A percentile compares a stretch with the other conserved stretches of the same genome.
Evolutionary conservation across 257 asterid genomes (phyloP).

Genomic region (Jaltomata sinuosa): DNA sequence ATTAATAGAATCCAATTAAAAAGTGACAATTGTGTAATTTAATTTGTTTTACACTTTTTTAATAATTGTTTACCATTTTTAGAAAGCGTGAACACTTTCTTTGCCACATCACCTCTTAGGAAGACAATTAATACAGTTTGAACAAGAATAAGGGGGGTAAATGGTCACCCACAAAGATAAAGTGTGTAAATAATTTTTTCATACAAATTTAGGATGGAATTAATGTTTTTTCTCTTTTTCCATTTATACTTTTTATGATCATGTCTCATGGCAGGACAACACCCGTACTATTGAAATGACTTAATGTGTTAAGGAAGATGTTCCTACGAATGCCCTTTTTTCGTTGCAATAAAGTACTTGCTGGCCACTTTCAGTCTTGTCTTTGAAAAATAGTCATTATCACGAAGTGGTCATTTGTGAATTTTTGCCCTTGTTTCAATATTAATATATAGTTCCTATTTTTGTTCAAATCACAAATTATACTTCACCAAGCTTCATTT

Average conservation of each 20-base stretch:
- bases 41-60: too few relatives aligned
- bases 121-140: too few relatives aligned
- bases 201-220: too few relatives aligned
- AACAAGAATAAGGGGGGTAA: too few relatives aligned
- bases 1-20: too few relatives aligned
- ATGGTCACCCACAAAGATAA: too few relatives aligned
- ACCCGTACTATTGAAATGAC: background rate
- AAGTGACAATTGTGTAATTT: too few relatives aligned
- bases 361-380: background rate
- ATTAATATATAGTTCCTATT: background rate
- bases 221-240: background rate
- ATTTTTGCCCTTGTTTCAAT: background rate
- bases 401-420: background rate
- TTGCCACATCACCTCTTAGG: too few relatives aligned
- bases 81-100: too few relatives aligned
- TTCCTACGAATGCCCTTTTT: background rate
- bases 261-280: background rate
- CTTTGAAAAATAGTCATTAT: background rate
- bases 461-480: background rate
- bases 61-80: too few relatives aligned
- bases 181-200: too few relatives aligned
- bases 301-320: background rate
- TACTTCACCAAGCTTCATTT: background rate
- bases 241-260: background rate
- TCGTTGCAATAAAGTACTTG: background rate